phyloP scores from a whole-genome alignment of 176 grass and related monocot species.

The Raddia distichophylla region DNA sequence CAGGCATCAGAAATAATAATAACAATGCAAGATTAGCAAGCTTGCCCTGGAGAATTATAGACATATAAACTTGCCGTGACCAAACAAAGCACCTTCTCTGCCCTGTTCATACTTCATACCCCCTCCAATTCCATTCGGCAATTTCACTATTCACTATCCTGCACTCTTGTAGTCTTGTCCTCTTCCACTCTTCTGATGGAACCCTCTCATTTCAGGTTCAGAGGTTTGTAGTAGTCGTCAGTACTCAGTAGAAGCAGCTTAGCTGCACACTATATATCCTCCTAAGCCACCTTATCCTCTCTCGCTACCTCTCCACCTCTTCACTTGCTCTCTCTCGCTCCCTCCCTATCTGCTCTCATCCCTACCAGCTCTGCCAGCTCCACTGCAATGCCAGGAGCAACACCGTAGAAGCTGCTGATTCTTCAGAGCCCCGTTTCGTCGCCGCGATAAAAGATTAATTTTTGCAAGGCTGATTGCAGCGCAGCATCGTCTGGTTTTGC shows the following conservation, averaged over 20 bases:
- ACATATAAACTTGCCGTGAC: not conserved
- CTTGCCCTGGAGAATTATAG: not conserved
- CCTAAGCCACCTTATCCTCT: slow-evolving; percentile 54
- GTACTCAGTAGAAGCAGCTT: not conserved
- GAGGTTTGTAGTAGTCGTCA: not conserved
- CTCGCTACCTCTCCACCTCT: slow-evolving; percentile 37
- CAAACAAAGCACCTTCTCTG: too few species aligned
- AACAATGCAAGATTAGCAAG: not conserved
- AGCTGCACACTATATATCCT: slow-evolving; percentile 37
- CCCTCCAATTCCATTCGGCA: not conserved
- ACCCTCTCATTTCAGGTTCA: slow-evolving; percentile 32
- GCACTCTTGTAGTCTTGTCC: slow-evolving; percentile 30
- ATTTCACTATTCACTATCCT: slow-evolving; percentile 12
- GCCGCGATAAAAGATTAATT: not conserved
- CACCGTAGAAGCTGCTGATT: not conserved
- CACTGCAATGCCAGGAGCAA: slow-evolving; percentile 44
- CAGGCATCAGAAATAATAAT: not conserved
- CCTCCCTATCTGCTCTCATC: not conserved
- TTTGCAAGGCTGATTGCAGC: not conserved
- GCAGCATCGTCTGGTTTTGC: not conserved
- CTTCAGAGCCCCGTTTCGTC: not conserved
- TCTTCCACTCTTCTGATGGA: not conserved
- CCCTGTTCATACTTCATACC: not conserved
- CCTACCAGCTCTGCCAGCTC: not conserved
- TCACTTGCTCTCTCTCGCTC: slow-evolving; percentile 39